Evolutionary conservation across 2,329 filamentous ascomycete species (phyloP).

Genomic region (Coniochaeta sp.): DNA sequence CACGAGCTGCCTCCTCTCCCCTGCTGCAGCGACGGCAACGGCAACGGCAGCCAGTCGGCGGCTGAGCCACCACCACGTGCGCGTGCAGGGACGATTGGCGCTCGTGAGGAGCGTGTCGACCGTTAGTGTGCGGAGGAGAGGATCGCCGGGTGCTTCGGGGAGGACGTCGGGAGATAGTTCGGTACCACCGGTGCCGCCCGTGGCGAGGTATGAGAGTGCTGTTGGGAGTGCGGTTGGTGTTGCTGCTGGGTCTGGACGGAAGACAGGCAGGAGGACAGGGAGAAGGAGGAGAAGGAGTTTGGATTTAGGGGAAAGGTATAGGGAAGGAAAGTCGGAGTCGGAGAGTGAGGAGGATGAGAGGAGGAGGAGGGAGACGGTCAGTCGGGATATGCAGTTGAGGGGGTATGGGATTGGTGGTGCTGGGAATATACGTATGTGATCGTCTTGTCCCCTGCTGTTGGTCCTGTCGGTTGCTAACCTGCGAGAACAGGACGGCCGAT

Average conservation of each 20-base stretch:
- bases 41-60: background rate
- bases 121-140: slow-evolving; percentile 12
- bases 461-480: slow-evolving; percentile 4
- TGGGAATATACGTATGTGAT: slow-evolving; percentile 32
- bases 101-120: slow-evolving; percentile 27
- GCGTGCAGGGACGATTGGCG: slow-evolving; percentile 28
- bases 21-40: background rate
- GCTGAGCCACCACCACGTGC: slow-evolving; percentile 24
- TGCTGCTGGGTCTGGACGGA: background rate
- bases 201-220: slow-evolving; percentile 12
- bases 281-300: slow-evolving; percentile 11
- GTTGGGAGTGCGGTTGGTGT: slow-evolving; percentile 9
- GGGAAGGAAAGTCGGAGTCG: slow-evolving; percentile 5
- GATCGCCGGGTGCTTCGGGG: no score
- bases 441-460: no score
- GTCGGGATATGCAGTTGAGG: slow-evolving; percentile 23
- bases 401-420: slow-evolving; percentile 32
- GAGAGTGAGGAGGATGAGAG: slow-evolving; percentile 17
- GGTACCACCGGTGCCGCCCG: background rate
- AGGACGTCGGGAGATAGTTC: background rate
- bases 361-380: slow-evolving; percentile 16
- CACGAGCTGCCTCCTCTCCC: slow-evolving; percentile 22
- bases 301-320: slow-evolving; percentile 13
- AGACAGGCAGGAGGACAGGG: background rate
- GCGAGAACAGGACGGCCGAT: slow-evolving; percentile 16